These are phyloP conservation scores for Kwoniella heveanensis DNA, from an alignment of 768 basidiomycete genomes.

Conservation along the genomic window DNA sequence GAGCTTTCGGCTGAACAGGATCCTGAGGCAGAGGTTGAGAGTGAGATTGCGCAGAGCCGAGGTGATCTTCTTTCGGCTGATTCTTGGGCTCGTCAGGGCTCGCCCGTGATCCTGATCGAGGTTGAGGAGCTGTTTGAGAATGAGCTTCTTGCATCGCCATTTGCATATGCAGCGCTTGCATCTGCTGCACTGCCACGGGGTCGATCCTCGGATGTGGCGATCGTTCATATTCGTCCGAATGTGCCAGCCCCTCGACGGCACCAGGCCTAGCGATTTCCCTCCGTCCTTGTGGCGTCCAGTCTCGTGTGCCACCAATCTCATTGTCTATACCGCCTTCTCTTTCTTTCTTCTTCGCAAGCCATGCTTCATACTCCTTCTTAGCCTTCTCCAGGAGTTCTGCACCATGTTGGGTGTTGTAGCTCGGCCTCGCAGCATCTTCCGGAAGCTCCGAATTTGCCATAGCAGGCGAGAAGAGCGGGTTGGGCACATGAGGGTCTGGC, in stretches of 20 bases:
- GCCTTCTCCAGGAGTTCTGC: slow-evolving; percentile 31
- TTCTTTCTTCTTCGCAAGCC: slow-evolving; percentile 37
- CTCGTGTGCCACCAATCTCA: slow-evolving; percentile 24
- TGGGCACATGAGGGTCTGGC: slow-evolving; percentile 33
- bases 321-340: slow-evolving; percentile 39
- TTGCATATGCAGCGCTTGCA: slow-evolving; percentile 12
- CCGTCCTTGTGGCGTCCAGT: slow-evolving; percentile 37
- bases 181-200: slow-evolving; percentile 7
- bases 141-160: neutral
- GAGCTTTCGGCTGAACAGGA: neutral
- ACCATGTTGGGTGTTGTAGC: slow-evolving; percentile 20
- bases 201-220: slow-evolving; percentile 2
- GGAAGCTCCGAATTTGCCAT: slow-evolving; percentile 1
- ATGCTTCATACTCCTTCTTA: slow-evolving; percentile 41
- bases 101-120: neutral
- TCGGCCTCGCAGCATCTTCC: slow-evolving; percentile 11
- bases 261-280: slow-evolving; percentile 34
- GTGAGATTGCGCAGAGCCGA: neutral
- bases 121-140: neutral
- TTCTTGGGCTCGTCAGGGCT: neutral
- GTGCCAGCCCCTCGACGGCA: slow-evolving; percentile 23
- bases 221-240: slow-evolving; percentile 20
- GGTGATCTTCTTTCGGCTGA: neutral
- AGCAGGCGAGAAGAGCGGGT: slow-evolving; percentile 34
- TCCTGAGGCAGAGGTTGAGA: neutral